Percentiles rank a stretch among this genome's conserved stretches.
These are phyloP conservation scores for Zizania latifolia DNA, from an alignment of 176 grass and related monocot species.

Conservation along the genomic window DNA sequence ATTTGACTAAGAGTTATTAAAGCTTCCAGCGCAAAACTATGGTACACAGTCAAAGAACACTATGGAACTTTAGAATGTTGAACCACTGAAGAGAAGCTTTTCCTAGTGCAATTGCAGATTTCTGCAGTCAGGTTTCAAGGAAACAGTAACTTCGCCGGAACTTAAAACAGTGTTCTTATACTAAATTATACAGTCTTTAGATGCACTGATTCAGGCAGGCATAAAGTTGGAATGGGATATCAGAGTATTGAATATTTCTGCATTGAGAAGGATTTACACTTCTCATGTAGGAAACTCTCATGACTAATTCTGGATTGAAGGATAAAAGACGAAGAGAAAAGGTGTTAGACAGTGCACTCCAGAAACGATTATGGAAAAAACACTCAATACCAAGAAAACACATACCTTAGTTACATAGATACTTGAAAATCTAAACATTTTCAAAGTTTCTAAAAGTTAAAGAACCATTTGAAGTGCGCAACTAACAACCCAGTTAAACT, in stretches of 20 bases:
- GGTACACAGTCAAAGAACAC: slow-evolving; percentile 5
- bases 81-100: background rate
- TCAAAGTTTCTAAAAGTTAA: background rate
- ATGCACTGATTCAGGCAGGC: background rate
- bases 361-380: background rate
- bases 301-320: background rate
- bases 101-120: background rate
- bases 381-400: background rate
- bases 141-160: background rate
- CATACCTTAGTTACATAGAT: background rate
- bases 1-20: background rate
- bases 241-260: background rate
- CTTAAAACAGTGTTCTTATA: background rate
- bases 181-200: background rate
- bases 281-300: background rate
- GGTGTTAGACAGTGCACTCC: background rate
- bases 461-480: background rate
- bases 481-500: background rate
- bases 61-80: no score
- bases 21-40: background rate
- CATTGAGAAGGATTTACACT: background rate
- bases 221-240: background rate
- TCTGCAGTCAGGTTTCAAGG: slow-evolving; percentile 6
- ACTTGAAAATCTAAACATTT: background rate
- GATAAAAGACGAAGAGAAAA: background rate